Evolutionary conservation across 2,329 filamentous ascomycete genomes (phyloP).

Genomic region (Talaromyces verruculosus): DNA sequence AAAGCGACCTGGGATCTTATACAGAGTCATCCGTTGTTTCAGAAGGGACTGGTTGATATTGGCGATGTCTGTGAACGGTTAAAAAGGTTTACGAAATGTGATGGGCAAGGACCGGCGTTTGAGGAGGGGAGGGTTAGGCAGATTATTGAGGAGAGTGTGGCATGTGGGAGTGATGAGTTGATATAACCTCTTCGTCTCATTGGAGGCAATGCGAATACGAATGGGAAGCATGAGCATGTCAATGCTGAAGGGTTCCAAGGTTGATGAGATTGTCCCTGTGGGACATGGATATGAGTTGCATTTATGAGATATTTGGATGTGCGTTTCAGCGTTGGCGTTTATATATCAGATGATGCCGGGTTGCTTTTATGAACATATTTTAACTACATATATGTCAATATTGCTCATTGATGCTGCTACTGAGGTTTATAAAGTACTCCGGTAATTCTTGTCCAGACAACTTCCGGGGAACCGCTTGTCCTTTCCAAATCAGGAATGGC

Average conservation of each 20-base stretch:
- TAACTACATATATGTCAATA: background rate
- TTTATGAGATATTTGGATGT: background rate
- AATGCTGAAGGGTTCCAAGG: no score
- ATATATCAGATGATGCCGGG: background rate
- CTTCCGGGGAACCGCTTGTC: background rate
- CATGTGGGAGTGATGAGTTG: constrained; percentile 75
- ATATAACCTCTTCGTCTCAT: constrained; percentile 46
- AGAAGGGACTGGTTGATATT: constrained; percentile 76
- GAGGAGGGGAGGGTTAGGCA: constrained; percentile 70
- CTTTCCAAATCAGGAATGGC: background rate
- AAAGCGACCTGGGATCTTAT: constrained; percentile 89
- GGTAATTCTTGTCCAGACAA: background rate
- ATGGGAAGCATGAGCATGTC: background rate
- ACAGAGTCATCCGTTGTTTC: constrained; percentile 73
- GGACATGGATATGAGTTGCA: background rate
- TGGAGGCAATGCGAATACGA: background rate
- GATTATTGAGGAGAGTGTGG: constrained; percentile 76
- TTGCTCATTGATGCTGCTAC: background rate
- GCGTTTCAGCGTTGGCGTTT: constrained; percentile 20
- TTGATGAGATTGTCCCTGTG: background rate
- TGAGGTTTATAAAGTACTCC: background rate
- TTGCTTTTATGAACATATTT: background rate
- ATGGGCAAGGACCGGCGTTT: constrained; percentile 86
- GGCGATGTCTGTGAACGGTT: constrained; percentile 76
- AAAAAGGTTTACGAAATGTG: constrained; percentile 72